A percentile compares a stretch with the other conserved stretches of the same genome.
phyloP scores from a whole-genome alignment of 495 filamentous ascomycete species.

The Letharia lupina region DNA sequence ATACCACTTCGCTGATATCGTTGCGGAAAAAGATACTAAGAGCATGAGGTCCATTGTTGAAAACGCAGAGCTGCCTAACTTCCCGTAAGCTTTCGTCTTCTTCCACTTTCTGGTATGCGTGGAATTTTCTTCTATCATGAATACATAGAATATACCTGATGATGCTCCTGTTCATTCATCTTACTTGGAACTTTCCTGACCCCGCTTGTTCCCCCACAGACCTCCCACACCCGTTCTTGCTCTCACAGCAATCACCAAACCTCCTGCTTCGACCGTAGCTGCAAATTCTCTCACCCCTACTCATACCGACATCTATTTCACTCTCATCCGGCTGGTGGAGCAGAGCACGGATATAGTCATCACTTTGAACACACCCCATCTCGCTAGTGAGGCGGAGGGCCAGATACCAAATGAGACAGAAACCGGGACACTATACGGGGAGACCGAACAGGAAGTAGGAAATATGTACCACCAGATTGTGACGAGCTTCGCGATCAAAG shows the following conservation, averaged over 20 bases:
- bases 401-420: background rate
- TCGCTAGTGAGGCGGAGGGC: constrained; percentile 22
- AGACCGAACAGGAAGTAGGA: constrained; percentile 56
- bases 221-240: constrained; percentile 30
- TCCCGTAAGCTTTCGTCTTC: constrained; percentile 23
- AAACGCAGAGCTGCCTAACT: constrained; percentile 32
- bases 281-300: constrained; percentile 24
- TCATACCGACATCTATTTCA: constrained; percentile 57
- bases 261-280: constrained; percentile 22
- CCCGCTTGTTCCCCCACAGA: constrained; percentile 29
- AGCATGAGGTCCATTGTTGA: constrained; percentile 40
- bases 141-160: background rate
- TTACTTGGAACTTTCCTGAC: constrained; percentile 7
- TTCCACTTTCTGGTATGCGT: background rate
- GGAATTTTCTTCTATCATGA: background rate
- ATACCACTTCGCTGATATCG: constrained; percentile 73
- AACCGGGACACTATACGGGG: constrained; percentile 34
- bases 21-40: constrained; percentile 49
- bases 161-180: background rate
- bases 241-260: constrained; percentile 26
- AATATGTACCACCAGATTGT: constrained; percentile 56
- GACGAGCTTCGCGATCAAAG: constrained; percentile 62
- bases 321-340: constrained; percentile 56
- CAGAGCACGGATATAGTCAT: constrained; percentile 80
- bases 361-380: constrained; percentile 82